These are phyloP conservation scores for Neurospora cerealis DNA, from an alignment of 495 filamentous ascomycete genomes.

Conservation along the genomic window DNA sequence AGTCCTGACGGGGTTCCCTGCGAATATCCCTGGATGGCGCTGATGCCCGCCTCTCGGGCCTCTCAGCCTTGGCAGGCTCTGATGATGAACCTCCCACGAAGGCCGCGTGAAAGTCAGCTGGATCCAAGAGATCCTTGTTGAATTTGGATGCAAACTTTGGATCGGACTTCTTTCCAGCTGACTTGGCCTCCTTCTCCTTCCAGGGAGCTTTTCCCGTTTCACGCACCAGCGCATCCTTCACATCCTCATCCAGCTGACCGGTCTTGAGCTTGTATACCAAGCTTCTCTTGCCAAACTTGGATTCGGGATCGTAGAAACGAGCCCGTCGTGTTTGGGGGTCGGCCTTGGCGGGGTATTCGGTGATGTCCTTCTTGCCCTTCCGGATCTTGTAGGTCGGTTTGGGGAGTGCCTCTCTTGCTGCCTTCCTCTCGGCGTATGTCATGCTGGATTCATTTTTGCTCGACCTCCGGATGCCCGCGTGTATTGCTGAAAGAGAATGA, in stretches of 20 bases:
- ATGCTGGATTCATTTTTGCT: constrained; percentile 4
- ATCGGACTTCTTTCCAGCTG: neutral
- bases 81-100: neutral
- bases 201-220: neutral
- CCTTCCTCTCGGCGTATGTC: constrained; percentile 19
- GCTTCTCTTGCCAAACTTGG: constrained; percentile 35
- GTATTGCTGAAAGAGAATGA: constrained; percentile 22
- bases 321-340: constrained; percentile 25
- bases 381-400: constrained; percentile 26
- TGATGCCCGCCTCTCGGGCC: neutral
- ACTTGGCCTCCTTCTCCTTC: neutral
- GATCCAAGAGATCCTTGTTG: neutral
- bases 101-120: neutral
- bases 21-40: neutral
- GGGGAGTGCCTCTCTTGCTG: constrained; percentile 9
- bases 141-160: neutral
- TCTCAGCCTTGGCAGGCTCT: neutral
- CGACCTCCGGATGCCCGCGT: constrained; percentile 16
- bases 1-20: neutral
- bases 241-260: constrained; percentile 13
- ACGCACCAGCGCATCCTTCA: constrained; percentile 1
- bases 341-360: constrained; percentile 20
- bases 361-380: constrained; percentile 38
- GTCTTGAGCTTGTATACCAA: constrained; percentile 32
- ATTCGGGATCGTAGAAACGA: constrained; percentile 32